A percentile compares a stretch with the other conserved stretches of the same genome.
phyloP scores from a whole-genome alignment of 495 filamentous ascomycete species.

The Acidiella bohemica region DNA sequence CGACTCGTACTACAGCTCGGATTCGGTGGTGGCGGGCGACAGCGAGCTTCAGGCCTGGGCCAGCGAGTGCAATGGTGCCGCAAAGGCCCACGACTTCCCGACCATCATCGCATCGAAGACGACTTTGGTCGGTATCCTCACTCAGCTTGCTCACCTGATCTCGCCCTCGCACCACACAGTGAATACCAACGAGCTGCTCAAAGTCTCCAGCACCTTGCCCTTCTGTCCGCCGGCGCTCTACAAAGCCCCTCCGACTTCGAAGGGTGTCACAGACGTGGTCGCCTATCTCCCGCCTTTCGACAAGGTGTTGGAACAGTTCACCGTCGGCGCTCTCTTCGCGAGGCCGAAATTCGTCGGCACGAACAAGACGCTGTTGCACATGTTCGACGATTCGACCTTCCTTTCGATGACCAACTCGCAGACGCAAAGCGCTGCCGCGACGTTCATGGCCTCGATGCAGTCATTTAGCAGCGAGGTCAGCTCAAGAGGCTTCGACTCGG shows the following conservation, averaged over 20 bases:
- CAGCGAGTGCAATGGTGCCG: slow-evolving; percentile 17
- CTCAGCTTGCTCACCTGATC: slow-evolving; percentile 21
- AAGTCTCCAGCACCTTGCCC: slow-evolving; percentile 23
- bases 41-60: slow-evolving; percentile 28
- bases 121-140: slow-evolving; percentile 27
- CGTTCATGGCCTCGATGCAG: slow-evolving; percentile 17
- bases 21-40: slow-evolving; percentile 19
- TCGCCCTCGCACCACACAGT: slow-evolving; percentile 25
- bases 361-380: slow-evolving; percentile 23
- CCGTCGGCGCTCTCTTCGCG: slow-evolving; percentile 20
- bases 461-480: slow-evolving; percentile 22
- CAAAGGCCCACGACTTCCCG: slow-evolving; percentile 24
- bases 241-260: slow-evolving; percentile 25
- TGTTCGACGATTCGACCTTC: slow-evolving; percentile 24
- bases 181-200: slow-evolving; percentile 23
- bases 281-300: slow-evolving; percentile 24
- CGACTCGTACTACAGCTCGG: slow-evolving; percentile 25
- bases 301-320: slow-evolving; percentile 21
- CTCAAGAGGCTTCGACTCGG: slow-evolving; percentile 23
- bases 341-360: slow-evolving; percentile 20
- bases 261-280: slow-evolving; percentile 22
- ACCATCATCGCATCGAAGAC: slow-evolving; percentile 7
- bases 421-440: slow-evolving; percentile 9
- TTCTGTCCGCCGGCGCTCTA: slow-evolving; percentile 29
- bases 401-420: slow-evolving; percentile 8